Evolutionary conservation across 768 basidiomycete genomes (phyloP), one percentile per base, ranked within the genome.

Genomic region (Calocybe gangraenosa): DNA sequence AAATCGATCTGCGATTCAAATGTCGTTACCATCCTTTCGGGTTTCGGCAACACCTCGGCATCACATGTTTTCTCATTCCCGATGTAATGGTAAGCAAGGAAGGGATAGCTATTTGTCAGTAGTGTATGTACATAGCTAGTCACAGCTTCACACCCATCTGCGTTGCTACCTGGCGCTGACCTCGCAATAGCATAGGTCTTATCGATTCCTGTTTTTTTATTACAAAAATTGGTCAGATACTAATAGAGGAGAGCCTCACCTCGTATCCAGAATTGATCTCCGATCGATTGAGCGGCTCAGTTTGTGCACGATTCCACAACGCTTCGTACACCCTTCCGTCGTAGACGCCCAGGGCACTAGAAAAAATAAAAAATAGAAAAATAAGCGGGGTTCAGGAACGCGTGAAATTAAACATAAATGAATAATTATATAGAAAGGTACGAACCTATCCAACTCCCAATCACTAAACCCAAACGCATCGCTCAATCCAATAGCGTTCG

Each of bases 381-480:
- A 5, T 14, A 13, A 15, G 17, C 13, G 22, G n/a, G 33, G 39
- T 35, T 41, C 67, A 13, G n/a, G n/a, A n/a, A n/a, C n/a, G n/a
- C n/a, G n/a, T n/a, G n/a, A n/a, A n/a, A n/a, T n/a, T n/a, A n/a
- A n/a, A n/a, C n/a, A n/a, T n/a, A n/a, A n/a, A n/a, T n/a, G n/a
- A n/a, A n/a, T n/a, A n/a, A n/a, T n/a, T n/a, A n/a, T n/a, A n/a
- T n/a, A n/a, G n/a, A n/a, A n/a, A n/a, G n/a, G n/a, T n/a, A n/a
- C n/a, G n/a, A 39, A 79, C 79, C 82, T 84, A 51, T 87, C 76
- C 14, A 89, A 64, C 41, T 86, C 78, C 81, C 83, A 89, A 54
- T 89, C 85, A 0, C 77, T 71, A 53, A 86, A 85, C 0, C 79
- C 82, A 57, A 90, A 87, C 2, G 83, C 79, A 57, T 90, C 87